These are phyloP conservation scores for Coemansia sp. DNA, from an alignment of 192 early-diverging fungal species.

Conservation along the genomic window DNA sequence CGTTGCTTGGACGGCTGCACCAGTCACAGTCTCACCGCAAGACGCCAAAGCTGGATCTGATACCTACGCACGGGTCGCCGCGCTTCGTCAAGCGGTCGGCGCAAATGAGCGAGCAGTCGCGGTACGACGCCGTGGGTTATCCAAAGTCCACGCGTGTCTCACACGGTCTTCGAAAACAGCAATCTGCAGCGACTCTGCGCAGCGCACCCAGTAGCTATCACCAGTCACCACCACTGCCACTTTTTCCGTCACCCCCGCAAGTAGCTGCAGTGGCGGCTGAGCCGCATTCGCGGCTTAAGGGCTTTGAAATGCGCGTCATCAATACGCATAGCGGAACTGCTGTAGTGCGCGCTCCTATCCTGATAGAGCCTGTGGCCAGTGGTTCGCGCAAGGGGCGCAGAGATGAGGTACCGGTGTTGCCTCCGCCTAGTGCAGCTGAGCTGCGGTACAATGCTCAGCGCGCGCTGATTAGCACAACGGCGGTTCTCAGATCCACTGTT, in stretches of 20 bases:
- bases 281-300: slow-evolving; percentile 33
- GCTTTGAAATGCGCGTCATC: slow-evolving; percentile 47
- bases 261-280: slow-evolving; percentile 3
- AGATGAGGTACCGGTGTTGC: slow-evolving; percentile 19
- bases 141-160: slow-evolving; percentile 32
- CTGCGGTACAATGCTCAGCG: slow-evolving; percentile 49
- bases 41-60: slow-evolving; percentile 12
- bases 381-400: neutral
- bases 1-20: slow-evolving; percentile 26
- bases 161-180: neutral
- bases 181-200: neutral
- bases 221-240: neutral
- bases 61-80: slow-evolving; percentile 1
- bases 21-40: neutral
- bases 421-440: slow-evolving; percentile 43
- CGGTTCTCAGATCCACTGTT: slow-evolving; percentile 28
- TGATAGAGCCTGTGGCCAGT: slow-evolving; percentile 6
- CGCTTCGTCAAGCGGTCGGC: slow-evolving; percentile 30
- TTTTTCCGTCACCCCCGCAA: neutral
- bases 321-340: slow-evolving; percentile 45
- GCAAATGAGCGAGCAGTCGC: slow-evolving; percentile 14
- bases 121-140: slow-evolving; percentile 38
- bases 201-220: neutral
- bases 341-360: slow-evolving; percentile 34
- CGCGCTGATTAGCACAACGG: slow-evolving; percentile 39